Base-by-base conservation (phyloP, 2,329 filamentous ascomycete species). In the Apiospora pterosperma region DNA sequence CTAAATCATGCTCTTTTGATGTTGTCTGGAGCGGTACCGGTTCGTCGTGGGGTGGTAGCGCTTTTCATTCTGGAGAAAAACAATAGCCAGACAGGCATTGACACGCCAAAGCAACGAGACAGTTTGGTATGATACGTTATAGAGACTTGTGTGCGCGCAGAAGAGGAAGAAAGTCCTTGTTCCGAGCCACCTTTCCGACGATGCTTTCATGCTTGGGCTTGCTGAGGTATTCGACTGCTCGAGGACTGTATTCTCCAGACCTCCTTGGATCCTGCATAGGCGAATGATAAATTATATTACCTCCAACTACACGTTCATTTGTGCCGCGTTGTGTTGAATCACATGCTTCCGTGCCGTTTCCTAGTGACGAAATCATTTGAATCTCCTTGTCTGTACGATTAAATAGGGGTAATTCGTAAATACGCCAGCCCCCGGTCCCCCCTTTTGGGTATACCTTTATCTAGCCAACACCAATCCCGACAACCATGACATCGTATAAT, bases 1-100 rank as follows among this genome's bases (percentile, higher is more conserved):
- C 84, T 97, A 88, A 83, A 8, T 19, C 64, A 63, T 68, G 64
- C 62, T 65, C 59, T 63, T 62, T 67, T 66, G 63, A 44, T 65
- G 62, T 65, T 34, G 48, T 55, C 28, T 55, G 48, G 25, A 34
- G 48, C 28, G 48, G 16, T 31, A 55, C 7, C 5, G 48, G 48
- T n/a, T n/a, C 48, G 28, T 7, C 28, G 34, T n/a, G 16, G 48
- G 28, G 28, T 55, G 48, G 48, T 34, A 34, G 48, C 48, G 48
- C n/a, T 34, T 55, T 55, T n/a, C 25, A 55, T 31, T 55, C 19
- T 55, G 48, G 48, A 19, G 28, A 10, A 16, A 55, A 55, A 5
- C 28, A 28, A 34, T 55, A n/a, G 44, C 48, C 48, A 55, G 48
- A 34, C 28, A 16, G 28, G 48, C 28, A 55, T 55, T 16, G 48